Base-by-base conservation (phyloP, 129 eudicot species). In the Sambucus nigra region DNA sequence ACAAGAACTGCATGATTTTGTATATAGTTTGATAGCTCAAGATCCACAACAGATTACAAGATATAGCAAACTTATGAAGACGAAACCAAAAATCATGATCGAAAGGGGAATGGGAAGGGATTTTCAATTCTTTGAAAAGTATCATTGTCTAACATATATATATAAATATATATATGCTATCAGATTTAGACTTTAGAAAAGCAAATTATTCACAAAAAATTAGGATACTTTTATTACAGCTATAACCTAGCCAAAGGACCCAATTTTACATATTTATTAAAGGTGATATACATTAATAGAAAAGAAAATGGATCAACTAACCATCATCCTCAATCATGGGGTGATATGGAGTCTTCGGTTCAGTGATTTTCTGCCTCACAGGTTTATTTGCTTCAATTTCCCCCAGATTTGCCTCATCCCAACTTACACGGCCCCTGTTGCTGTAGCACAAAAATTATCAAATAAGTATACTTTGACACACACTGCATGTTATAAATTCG, bases 281-380 rank as follows among this genome's bases (percentile, higher is more conserved):
- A 27, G n/a, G n/a, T n/a, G 53, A 63, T 15, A 33, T 19, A 68
- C 26, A 52, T 41, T 16, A 60, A 33, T 5, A 24, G 26, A 22
- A 64, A 60, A 57, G 24, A 33, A 40, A 28, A 14, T 11, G 12
- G 25, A 26, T 5, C 27, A 44, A 24, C 69, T 5, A 67, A 83
- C 92, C 95, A 61, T 76, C 98, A 61, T 72, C 82, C 25, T 85
- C 95, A 48, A 79, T 53, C 98, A 85, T 85, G 29, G 79, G 81
- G 67, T 91, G 98, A 64, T 91, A 91, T 45, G 98, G 98, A 51
- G 98, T 91, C 84, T 91, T 91, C 31, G 97, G 97, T 64, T 89
- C 97, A 9, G 97, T 89, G 29, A 84, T 89, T 73, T 89, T 89
- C 78, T 89, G 97, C 74, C 97, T 81, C 51, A 81, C 88, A 19